These are phyloP conservation scores for Hanseniaspora lachancei DNA, from an alignment of 805 yeast genomes.

Conservation along the genomic window DNA sequence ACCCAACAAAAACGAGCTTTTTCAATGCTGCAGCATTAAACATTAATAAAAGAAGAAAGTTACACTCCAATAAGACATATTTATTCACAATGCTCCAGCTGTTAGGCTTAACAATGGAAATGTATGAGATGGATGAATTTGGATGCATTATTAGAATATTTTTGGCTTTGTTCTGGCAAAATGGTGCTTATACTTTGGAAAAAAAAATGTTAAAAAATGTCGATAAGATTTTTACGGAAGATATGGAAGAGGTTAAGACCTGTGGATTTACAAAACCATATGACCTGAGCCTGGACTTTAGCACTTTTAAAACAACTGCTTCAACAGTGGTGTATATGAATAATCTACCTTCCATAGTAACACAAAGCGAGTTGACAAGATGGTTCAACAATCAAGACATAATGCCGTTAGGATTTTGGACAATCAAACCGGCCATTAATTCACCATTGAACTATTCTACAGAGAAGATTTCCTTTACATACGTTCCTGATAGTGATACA, in stretches of 20 bases:
- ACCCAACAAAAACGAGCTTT: conserved; percentile 28
- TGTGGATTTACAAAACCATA: conserved; percentile 57
- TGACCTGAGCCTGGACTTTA: conserved; percentile 62
- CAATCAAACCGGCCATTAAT: conserved; percentile 44
- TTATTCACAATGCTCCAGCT: conserved; percentile 12
- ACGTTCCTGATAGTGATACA: conserved; percentile 36
- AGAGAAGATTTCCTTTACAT: conserved; percentile 14
- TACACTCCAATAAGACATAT: conserved; percentile 13
- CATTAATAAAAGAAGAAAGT: conserved; percentile 23
- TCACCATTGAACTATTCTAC: conserved; percentile 17
- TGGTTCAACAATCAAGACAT: conserved; percentile 87
- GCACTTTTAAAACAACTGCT: conserved; percentile 52
- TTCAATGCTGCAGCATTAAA: conserved; percentile 16
- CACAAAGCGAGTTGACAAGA: conserved; percentile 77
- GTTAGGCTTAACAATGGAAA: conserved; percentile 12
- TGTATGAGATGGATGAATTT: conserved; percentile 15
- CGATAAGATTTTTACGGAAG: neutral
- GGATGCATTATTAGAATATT: conserved; percentile 13
- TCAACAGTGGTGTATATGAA: conserved; percentile 67
- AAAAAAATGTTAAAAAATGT: neutral
- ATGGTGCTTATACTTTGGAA: conserved; percentile 7
- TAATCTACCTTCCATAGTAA: conserved; percentile 74
- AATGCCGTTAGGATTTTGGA: conserved; percentile 81
- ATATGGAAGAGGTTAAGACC: conserved; percentile 19
- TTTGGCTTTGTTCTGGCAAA: conserved; percentile 8